Evolutionary conservation across 2,329 filamentous ascomycete species (phyloP), one percentile per base, ranked within the genome.

Genomic region (Tolypocladium capitatum): DNA sequence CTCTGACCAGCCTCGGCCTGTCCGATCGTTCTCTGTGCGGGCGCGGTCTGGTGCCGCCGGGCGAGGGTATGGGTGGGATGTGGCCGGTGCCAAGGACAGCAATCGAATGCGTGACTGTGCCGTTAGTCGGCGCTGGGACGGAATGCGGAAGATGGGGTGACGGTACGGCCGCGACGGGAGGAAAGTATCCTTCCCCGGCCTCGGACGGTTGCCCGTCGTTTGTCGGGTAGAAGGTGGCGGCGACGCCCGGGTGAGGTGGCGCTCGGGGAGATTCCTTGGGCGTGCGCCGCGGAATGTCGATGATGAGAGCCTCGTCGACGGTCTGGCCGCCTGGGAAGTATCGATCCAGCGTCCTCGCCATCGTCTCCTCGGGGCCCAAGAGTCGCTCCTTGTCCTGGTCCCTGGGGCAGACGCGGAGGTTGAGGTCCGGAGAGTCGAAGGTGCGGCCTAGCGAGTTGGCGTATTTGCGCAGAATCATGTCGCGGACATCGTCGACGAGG

Each of bases 391-490:
- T 70, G 52, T 70, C 67, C 61, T 75, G 66, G 57, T 88, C 83
- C 48, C 88, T 77, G n/a, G 85, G 79, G 16, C 75, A 63, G 55
- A 97, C 85, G 53, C 85, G 81, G 53, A 97, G 73, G 11, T 78
- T 81, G 49, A 98, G 77, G 64, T 98, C 92, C 13, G 92, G 92
- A 11, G 92, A 77, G 68, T 98, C 92, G 64, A 90, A 96, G 46
- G 78, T 85, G 56, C 82, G 82, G 45, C 91, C 91, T 27, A 98
- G 74, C 14, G 89, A 94, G 67, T 98, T 97, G 57, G 82, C 81
- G 65, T 97, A 98, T 70, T 97, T 97, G 59, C 80, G 81, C 56
- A 97, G 71, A 49, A 97, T 92, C 73, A 88, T 80, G 56, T 96
- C 92, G 57, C 91, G 84, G 52, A 95, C 83, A 66, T 96, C 91